Evolutionary conservation across 345 rosid species (phyloP), one percentile per base, ranked within the genome.

Genomic region (Schrenkiella parvula): DNA sequence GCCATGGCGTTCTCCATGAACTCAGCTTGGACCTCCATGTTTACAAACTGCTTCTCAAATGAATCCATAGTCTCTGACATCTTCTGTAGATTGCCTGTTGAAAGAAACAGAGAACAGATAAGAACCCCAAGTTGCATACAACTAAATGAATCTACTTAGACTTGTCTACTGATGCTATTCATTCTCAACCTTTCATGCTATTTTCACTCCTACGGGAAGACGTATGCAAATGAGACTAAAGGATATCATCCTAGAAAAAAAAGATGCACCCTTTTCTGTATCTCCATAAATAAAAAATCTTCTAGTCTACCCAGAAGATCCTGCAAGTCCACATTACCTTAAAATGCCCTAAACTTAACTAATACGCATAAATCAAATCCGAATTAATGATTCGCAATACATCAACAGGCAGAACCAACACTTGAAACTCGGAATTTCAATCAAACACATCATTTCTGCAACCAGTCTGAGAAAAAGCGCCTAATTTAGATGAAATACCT

Each of bases 1-100:
- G 97, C 97, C 99, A 95, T 95, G 17, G 97, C 85, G 13, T 82
- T 89, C 92, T 95, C 97, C 99, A 91, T 91, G 85, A 95, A 95
- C 80, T 87, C 99, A 48, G 96, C 96, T 80, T 95, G 97, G 54
- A 91, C 97, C 81, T 95, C 99, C 99, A 95, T 91, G 84, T 95
- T 95, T 79, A 91, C 97, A 79, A 95, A 95, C 73, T 91, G 97
- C 84, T 91, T 95, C 90, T 95, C 99, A 53, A 95, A 95, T 54
- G 82, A 84, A 77, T 95, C 99, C 99, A 95, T 95, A 0, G 99
- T 95, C 88, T 95, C 96, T 1, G 97, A 95, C 99, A 95, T 95
- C 83, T 91, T 95, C 85, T 95, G 99, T 83, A 95, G 81, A 70
- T 95, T 95, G 64, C 99, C 99, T 95, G 81, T 71, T 41, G 8